phyloP scores from a whole-genome alignment of 2,329 filamentous ascomycete species.

The Thelonectria olida region DNA sequence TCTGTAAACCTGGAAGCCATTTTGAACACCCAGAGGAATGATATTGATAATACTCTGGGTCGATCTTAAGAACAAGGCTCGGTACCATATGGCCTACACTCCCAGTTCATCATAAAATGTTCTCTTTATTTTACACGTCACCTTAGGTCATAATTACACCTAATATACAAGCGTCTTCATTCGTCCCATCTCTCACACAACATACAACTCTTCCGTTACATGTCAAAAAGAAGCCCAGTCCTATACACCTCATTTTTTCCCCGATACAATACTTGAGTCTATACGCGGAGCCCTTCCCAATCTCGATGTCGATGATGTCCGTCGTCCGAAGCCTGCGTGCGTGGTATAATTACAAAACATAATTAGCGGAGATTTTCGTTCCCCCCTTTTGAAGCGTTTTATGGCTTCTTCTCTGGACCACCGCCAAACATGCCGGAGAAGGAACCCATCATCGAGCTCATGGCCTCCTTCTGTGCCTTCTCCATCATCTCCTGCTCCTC shows the following conservation, averaged over 20 bases:
- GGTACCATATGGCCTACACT: too few relatives aligned
- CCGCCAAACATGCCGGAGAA: constrained; percentile 54
- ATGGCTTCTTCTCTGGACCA: constrained; percentile 38
- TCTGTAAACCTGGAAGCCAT: constrained; percentile 15
- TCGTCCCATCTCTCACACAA: background rate
- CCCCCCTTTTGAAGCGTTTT: constrained; percentile 17
- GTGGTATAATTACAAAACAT: constrained; percentile 40
- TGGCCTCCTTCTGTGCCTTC: constrained; percentile 87
- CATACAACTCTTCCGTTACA: constrained; percentile 2
- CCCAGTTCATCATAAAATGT: constrained; percentile 3
- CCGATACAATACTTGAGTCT: constrained; percentile 29
- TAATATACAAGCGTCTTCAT: constrained; percentile 24
- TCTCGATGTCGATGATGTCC: constrained; percentile 12
- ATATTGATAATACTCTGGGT: background rate
- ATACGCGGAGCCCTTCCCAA: constrained; percentile 24
- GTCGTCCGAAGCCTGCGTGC: constrained; percentile 19
- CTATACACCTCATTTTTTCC: background rate
- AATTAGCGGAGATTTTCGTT: constrained; percentile 43
- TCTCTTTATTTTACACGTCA: constrained; percentile 21
- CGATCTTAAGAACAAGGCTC: too few relatives aligned
- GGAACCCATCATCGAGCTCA: constrained; percentile 89
- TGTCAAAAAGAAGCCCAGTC: constrained; percentile 17
- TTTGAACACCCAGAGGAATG: too few relatives aligned
- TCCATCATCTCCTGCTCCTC: constrained; percentile 91
- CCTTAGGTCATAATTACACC: constrained; percentile 20